Base-by-base conservation (phyloP, 352 stramenopile species). In the Phytophthora pistaciae region DNA sequence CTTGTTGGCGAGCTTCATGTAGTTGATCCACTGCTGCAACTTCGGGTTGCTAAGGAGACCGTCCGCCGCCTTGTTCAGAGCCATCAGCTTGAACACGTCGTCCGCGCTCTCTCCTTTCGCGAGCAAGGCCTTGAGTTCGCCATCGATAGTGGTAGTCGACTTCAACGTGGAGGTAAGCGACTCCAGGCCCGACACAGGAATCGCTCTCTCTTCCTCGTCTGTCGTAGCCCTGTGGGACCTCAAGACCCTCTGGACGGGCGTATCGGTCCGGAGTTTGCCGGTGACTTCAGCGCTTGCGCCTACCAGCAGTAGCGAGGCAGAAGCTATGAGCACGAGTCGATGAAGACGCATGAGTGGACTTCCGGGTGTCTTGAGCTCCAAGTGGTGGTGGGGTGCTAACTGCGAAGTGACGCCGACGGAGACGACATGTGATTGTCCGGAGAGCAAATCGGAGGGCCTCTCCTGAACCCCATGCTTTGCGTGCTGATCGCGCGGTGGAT, bases 1-100 rank as follows among this genome's bases (percentile, higher is more conserved):
- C 36, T 64, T 33, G 36, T 70, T 70, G 64, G 64, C 64, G 4
- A 21, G 7, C 9, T 55, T 60, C 64, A 70, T 54, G 13, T 70
- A 70, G 23, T 58, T 11, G 9, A 60, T 40, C 56, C 55, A 70
- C 0, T 29, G 33, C 8, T 7, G 16, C 11, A 70, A 31, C 8
- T 60, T 4, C 0, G 64, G 64, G 25, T 29, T 70, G 1, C 18
- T 64, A 2, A 64, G 25, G 3, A 69, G 29, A 11, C 31, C 31
- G 36, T 67, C 57, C 21, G 50, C 65, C 0, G 56, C 38, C 3
- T 67, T 72, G 49, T 54, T 36, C 1, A 72, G 27, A 8, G 57
- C 56, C 18, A 67, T 7, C 27, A 62, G 10, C 16, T 7, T 13
- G 10, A 72, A 72, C 1, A 44, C 59, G 16, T 72, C 58, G 8